Base-by-base conservation (phyloP, 805 yeast genomes). In the Candida fluviatilis region DNA sequence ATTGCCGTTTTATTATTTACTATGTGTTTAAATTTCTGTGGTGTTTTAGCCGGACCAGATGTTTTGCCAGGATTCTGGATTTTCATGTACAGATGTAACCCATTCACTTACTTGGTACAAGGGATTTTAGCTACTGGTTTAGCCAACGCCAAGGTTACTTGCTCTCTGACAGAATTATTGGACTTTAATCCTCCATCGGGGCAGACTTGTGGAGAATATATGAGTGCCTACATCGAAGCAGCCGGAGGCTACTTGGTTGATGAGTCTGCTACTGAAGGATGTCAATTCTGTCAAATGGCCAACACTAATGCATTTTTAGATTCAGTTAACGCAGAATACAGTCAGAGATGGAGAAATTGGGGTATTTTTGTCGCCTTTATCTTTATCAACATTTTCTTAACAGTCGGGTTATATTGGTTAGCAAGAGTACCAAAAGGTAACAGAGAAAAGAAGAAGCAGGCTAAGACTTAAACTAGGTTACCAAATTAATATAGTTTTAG, bases 371-470 rank as follows among this genome's bases (percentile, higher is more conserved):
- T 63, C 41, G 47, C 53, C 4, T 68, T 59, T 46, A 58, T 62
- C 39, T 61, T 49, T 12, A 46, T 66, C 39, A 66, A 68, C 43
- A 53, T 65, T 23, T 31, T 63, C 12, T 38, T 55, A 2, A 54
- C 70, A 11, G 43, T 62, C 6, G 41, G 55, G 42, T 50, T 70
- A 45, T 73, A 82, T 69, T 80, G 84, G 82, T 54, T 77, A 18
- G 76, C 80, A 10, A 76, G 93, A 71, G 91, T 84, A 43, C 93
- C 93, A 39, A 82, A 82, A 73, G 75, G 72, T 46, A 57, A 49
- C 47, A 60, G 69, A 51, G 55, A 62, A 48, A 61, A 59, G 56
- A 63, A 62, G 55, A 39, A 43, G 40, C 34, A 37, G 34, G 27
- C 37, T 54, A 68, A 27, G 31, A 54, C 1, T 75, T 81, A n/a